A percentile compares a stretch with the other conserved stretches of the same genome.
Evolutionary conservation across 345 rosid genomes (phyloP).

Genomic region (Corchorus olitorius): DNA sequence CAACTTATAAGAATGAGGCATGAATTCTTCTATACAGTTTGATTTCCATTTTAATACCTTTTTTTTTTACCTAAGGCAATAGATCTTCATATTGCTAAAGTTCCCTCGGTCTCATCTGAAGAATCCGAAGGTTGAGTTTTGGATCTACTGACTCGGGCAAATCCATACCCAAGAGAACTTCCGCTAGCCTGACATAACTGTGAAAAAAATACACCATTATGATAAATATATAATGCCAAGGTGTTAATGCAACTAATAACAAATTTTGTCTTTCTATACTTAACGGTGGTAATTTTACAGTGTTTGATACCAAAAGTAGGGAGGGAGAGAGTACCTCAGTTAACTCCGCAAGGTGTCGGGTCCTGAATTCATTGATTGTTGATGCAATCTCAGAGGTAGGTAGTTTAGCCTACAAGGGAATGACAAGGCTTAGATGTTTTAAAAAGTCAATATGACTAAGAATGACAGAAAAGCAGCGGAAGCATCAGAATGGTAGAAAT

Average conservation of each 20-base stretch:
- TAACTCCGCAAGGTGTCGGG: conserved; percentile 92
- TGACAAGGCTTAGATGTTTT: background rate
- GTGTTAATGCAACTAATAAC: background rate
- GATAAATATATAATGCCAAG: background rate
- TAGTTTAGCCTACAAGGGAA: conserved; percentile 67
- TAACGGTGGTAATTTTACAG: background rate
- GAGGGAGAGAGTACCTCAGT: conserved; percentile 59
- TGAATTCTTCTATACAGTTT: conserved; percentile 28
- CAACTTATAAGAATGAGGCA: conserved; percentile 31
- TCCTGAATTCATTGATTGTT: conserved; percentile 88
- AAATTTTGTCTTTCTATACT: background rate
- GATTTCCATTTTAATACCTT: background rate
- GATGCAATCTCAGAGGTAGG: conserved; percentile 88
- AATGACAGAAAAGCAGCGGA: background rate
- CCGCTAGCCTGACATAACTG: conserved; percentile 90
- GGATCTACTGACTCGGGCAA: conserved; percentile 65
- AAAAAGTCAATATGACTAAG: background rate
- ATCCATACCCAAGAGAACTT: conserved; percentile 96
- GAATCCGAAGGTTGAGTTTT: conserved; percentile 58
- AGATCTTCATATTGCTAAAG: conserved; percentile 53
- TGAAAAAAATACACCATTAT: conserved; percentile 13
- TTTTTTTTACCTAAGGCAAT: background rate
- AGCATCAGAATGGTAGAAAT: background rate
- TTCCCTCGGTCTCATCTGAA: conserved; percentile 80
- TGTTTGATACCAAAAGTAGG: background rate